phyloP scores from a whole-genome alignment of 1,139 yeast genomes.

The Trichomonascaceae sp. region DNA sequence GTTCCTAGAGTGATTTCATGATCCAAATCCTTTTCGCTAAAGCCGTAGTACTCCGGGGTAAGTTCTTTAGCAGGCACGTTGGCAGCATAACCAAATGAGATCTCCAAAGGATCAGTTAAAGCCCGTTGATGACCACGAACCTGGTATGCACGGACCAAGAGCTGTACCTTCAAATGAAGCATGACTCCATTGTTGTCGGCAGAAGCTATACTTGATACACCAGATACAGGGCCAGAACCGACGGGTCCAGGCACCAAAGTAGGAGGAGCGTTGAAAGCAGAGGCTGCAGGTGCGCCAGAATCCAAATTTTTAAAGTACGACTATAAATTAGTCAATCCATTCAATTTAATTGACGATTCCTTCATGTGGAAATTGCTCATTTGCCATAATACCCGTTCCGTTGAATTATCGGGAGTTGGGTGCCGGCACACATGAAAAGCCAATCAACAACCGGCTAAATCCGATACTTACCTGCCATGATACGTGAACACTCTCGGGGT shows the following conservation, averaged over 20 bases:
- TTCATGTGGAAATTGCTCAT: not conserved
- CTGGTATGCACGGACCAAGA: conserved; percentile 95
- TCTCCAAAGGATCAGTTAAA: conserved; percentile 87
- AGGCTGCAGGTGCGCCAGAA: conserved; percentile 55
- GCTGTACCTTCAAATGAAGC: conserved; percentile 90
- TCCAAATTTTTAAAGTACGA: conserved; percentile 88
- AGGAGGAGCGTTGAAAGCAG: conserved; percentile 88
- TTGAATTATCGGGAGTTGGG: not conserved
- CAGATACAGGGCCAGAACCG: conserved; percentile 54
- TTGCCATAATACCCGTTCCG: not conserved
- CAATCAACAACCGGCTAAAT: not conserved
- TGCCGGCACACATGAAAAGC: not conserved
- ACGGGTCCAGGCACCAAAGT: conserved; percentile 68
- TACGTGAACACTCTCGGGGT: conserved; percentile 85
- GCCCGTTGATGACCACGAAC: conserved; percentile 98
- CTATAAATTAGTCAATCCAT: conserved; percentile 5
- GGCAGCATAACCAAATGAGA: conserved; percentile 61
- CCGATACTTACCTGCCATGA: conserved; percentile 64
- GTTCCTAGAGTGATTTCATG: conserved; percentile 90
- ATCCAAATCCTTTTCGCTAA: conserved; percentile 77
- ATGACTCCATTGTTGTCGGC: conserved; percentile 49
- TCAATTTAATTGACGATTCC: too few species aligned
- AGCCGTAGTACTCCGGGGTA: conserved; percentile 86
- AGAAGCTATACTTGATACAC: conserved; percentile 35
- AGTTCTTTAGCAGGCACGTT: conserved; percentile 69